These are phyloP conservation scores for Tubosaeta brunneosetosa DNA, from an alignment of 768 basidiomycete species.

Conservation along the genomic window DNA sequence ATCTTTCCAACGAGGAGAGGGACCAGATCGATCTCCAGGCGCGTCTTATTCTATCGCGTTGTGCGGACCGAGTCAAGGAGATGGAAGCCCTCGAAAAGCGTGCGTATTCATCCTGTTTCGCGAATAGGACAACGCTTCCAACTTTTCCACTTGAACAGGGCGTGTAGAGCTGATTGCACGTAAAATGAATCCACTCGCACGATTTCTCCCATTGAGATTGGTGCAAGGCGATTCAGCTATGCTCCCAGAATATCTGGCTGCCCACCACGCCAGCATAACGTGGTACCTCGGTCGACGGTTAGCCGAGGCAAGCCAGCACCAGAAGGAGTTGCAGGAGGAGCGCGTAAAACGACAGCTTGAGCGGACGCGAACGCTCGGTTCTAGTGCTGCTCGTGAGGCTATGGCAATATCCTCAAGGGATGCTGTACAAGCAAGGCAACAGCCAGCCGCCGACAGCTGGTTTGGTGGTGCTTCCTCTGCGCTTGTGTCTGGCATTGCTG, in stretches of 20 bases:
- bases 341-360: conserved; percentile 86
- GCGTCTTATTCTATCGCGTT: conserved; percentile 77
- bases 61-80: conserved; percentile 80
- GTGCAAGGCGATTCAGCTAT: conserved; percentile 49
- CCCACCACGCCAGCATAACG: conserved; percentile 88
- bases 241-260: conserved; percentile 67
- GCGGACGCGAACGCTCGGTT: conserved; percentile 76
- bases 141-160: conserved; percentile 37
- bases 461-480: conserved; percentile 55
- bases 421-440: conserved; percentile 16
- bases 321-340: conserved; percentile 92
- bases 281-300: conserved; percentile 86
- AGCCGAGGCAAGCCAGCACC: conserved; percentile 68
- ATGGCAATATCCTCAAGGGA: conserved; percentile 39
- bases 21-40: conserved; percentile 96
- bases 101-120: conserved; percentile 38
- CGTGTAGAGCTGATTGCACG: conserved; percentile 63
- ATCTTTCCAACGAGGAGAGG: conserved; percentile 84
- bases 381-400: conserved; percentile 64
- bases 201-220: conserved; percentile 69
- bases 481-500: conserved; percentile 51
- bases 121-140: conserved; percentile 14
- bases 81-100: conserved; percentile 89
- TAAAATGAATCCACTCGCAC: conserved; percentile 59
- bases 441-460: conserved; percentile 46